phyloP scores from a whole-genome alignment of 163 green algal species.

The Trebouxia gelatinosa region DNA sequence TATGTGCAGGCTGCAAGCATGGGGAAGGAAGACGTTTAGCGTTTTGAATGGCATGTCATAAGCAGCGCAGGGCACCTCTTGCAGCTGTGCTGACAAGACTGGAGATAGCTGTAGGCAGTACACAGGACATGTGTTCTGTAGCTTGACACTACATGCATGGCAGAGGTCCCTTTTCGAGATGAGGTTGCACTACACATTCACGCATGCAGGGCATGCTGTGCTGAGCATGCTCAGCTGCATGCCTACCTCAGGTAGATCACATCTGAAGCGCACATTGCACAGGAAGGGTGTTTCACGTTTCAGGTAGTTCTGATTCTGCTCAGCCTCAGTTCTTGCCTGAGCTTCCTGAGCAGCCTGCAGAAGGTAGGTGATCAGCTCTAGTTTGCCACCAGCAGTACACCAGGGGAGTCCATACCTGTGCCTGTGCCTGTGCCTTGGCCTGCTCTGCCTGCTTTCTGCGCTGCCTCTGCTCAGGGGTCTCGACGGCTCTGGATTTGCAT shows the following conservation, averaged over 20 bases:
- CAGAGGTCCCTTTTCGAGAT: no score
- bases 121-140: no score
- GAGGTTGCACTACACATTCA: no score
- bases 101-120: no score
- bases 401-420: not conserved
- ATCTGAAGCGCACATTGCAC: conserved; percentile 76
- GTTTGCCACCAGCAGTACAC: no score
- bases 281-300: conserved; percentile 73
- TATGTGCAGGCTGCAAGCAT: no score
- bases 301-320: conserved; percentile 25
- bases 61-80: no score
- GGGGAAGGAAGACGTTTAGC: no score
- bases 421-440: conserved; percentile 4
- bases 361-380: not conserved
- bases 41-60: no score
- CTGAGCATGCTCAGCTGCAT: not conserved
- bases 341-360: not conserved
- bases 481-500: conserved; percentile 9
- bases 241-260: conserved; percentile 76
- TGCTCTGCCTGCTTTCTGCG: not conserved
- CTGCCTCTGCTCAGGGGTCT: conserved; percentile 3
- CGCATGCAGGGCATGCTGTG: no score
- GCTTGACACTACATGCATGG: no score
- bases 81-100: no score
- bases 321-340: not conserved